These are phyloP conservation scores for Halteria grandinella DNA, from an alignment of 73 alveolate species.

Conservation along the genomic window DNA sequence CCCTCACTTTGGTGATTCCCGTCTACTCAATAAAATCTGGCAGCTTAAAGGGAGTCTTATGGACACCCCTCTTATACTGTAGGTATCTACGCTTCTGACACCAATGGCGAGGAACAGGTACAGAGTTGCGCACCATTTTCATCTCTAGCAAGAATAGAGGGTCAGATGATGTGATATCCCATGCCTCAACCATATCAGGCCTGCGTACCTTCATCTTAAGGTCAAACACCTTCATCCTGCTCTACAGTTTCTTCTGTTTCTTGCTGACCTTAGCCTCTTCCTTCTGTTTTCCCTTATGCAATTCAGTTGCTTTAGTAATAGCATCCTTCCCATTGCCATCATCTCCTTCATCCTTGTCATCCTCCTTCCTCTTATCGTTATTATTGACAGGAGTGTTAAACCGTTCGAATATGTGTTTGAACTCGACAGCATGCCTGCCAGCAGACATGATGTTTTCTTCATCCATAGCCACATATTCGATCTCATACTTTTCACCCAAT, in stretches of 20 bases:
- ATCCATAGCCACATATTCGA: constrained; percentile 41
- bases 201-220: constrained; percentile 88
- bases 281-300: constrained; percentile 34
- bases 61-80: constrained; percentile 94
- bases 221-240: constrained; percentile 60
- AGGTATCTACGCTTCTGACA: constrained; percentile 95
- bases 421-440: constrained; percentile 56
- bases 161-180: constrained; percentile 97
- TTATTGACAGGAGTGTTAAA: constrained; percentile 35
- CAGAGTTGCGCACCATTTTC: constrained; percentile 94
- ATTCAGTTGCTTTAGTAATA: constrained; percentile 4
- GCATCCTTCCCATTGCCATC: constrained; percentile 25
- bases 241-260: constrained; percentile 54
- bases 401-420: constrained; percentile 51
- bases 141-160: constrained; percentile 92
- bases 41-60: constrained; percentile 89
- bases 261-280: constrained; percentile 50
- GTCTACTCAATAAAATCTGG: constrained; percentile 98
- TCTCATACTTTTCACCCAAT: no score
- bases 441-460: constrained; percentile 7
- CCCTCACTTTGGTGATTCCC: constrained; percentile 96
- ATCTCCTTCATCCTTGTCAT: constrained; percentile 24
- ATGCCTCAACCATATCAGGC: constrained; percentile 98
- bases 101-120: constrained; percentile 99
- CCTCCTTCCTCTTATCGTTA: constrained; percentile 12